Evolutionary conservation across 2,329 filamentous ascomycete genomes (phyloP).

Genomic region (Volutella citrinella): DNA sequence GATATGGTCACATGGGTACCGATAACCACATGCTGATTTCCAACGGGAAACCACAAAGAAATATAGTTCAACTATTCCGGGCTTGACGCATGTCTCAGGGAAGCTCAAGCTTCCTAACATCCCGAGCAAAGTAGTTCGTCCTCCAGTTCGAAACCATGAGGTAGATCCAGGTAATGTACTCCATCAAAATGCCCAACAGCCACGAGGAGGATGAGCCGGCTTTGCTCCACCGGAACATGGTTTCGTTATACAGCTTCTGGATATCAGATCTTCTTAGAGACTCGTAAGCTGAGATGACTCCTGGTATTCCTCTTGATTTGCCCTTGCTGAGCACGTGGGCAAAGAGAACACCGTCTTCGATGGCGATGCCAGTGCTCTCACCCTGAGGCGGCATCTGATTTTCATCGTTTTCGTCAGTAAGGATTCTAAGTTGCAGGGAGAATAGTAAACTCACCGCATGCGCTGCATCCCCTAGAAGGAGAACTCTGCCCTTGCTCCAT

Average conservation of each 20-base stretch:
- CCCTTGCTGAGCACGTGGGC: slow-evolving; percentile 27
- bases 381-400: slow-evolving; percentile 47
- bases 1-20: no score
- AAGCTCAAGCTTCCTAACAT: slow-evolving; percentile 16
- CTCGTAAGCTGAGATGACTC: slow-evolving; percentile 46
- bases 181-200: slow-evolving; percentile 17
- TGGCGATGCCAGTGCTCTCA: slow-evolving; percentile 48
- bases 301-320: slow-evolving; percentile 30
- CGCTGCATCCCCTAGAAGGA: slow-evolving; percentile 56
- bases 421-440: not conserved
- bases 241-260: slow-evolving; percentile 43
- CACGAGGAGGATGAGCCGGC: slow-evolving; percentile 13
- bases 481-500: slow-evolving; percentile 35
- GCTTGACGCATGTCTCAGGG: no score
- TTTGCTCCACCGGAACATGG: slow-evolving; percentile 20
- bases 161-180: slow-evolving; percentile 23
- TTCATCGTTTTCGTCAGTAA: not conserved
- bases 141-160: slow-evolving; percentile 16
- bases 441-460: slow-evolving; percentile 37
- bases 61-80: no score
- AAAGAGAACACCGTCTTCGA: slow-evolving; percentile 50
- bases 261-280: slow-evolving; percentile 40
- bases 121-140: slow-evolving; percentile 15
- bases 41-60: no score
- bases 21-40: no score